Evolutionary conservation across 805 yeast species (phyloP), one percentile per base, ranked within the genome.

Genomic region (Starmera quercuum): DNA sequence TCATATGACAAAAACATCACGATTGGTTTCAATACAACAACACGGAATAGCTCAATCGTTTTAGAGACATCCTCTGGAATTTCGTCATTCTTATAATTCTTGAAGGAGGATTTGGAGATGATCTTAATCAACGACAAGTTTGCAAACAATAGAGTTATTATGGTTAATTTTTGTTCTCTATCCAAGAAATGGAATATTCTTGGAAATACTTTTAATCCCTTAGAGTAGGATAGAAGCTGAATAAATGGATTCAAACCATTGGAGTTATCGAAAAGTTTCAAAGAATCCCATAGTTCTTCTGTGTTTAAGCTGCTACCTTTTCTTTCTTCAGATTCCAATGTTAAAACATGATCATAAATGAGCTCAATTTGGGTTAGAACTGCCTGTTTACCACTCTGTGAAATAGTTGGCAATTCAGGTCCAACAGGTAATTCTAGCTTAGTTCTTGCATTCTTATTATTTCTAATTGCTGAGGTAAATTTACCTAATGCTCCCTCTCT

Each of bases 401-500:
- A 46, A 24, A 48, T 44, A 32, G 45, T 49, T 21, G 50, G 48
- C 16, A 49, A 22, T 45, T 66, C 64, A 52, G 72, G 68, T 51
- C 65, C 67, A 34, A 69, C 66, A 42, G 73, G 66, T 34, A 79
- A 66, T 45, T 79, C 86, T 53, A 88, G 68, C 49, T 83, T 86
- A 56, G 80, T 86, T 64, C 95, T 78, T 41, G 96, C 97, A 44
- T 82, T 80, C 54, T 83, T 86, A 45, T 83, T 83, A 31, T 81
- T 82, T 47, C 86, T 84, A 19, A 78, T 72, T 27, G 85, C 80
- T 46, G 78, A 68, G 10, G 88, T 74, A 37, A 87, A 82, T 59
- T 81, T 84, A 46, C 97, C 97, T 38, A 90, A 67, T 2, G 95
- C 92, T 48, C 95, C 96, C 51, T 81, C 95, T 49, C 73, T 73